phyloP scores from a whole-genome alignment of 2,329 filamentous ascomycete genomes.

The Penicillium sp. region DNA sequence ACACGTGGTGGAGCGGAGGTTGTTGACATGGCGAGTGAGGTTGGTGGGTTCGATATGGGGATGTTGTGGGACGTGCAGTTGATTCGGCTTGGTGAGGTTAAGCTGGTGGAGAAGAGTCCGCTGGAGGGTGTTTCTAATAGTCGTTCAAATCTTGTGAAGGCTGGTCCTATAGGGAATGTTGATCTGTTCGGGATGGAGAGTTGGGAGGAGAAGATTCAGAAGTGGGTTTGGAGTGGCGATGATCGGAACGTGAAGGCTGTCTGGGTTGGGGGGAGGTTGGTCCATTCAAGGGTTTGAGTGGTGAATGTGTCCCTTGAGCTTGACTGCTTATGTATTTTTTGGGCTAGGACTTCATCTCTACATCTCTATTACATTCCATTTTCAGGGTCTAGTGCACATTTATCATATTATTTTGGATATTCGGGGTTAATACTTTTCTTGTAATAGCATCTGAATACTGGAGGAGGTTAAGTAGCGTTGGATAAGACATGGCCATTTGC shows the following conservation, averaged over 20 bases:
- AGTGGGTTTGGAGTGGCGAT: slow-evolving; percentile 94
- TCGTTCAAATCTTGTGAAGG: slow-evolving; percentile 30
- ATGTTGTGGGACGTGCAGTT: slow-evolving; percentile 92
- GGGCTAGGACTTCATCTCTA: neutral
- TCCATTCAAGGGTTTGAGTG: slow-evolving; percentile 54
- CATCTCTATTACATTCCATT: neutral
- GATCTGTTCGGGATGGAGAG: slow-evolving; percentile 89
- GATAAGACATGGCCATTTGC: neutral
- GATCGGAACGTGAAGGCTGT: slow-evolving; percentile 85
- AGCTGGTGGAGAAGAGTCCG: slow-evolving; percentile 20
- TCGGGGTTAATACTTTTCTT: too few species aligned
- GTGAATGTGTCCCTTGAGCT: neutral
- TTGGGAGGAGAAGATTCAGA: slow-evolving; percentile 83
- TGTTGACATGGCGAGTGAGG: slow-evolving; percentile 66
- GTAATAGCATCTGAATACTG: neutral
- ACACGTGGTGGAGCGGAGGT: slow-evolving; percentile 85
- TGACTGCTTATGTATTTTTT: neutral
- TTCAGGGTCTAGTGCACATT: neutral
- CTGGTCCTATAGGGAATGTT: slow-evolving; percentile 61
- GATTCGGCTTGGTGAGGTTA: slow-evolving; percentile 59
- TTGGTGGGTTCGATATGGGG: slow-evolving; percentile 81
- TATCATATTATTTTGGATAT: neutral
- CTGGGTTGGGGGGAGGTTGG: slow-evolving; percentile 82
- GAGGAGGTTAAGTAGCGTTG: neutral
- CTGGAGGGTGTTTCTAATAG: slow-evolving; percentile 1